phyloP scores from a whole-genome alignment of 345 rosid genomes.

The Atalantia buxifolia region DNA sequence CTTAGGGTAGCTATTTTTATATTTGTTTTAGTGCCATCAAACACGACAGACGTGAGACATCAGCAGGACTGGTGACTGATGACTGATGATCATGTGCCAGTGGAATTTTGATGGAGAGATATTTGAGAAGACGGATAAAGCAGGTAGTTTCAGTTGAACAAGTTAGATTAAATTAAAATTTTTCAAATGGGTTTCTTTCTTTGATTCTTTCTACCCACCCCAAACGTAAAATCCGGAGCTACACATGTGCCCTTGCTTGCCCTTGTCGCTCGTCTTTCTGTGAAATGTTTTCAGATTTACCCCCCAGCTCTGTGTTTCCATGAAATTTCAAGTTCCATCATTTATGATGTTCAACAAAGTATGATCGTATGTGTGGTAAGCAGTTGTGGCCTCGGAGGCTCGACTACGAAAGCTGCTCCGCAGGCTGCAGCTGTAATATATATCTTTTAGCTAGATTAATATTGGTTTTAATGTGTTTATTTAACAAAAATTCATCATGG shows the following conservation, averaged over 20 bases:
- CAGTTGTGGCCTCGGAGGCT: too few relatives aligned
- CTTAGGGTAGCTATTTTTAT: not conserved
- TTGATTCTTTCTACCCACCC: slow-evolving; percentile 29
- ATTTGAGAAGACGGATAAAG: slow-evolving; percentile 27
- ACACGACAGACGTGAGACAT: slow-evolving; percentile 1
- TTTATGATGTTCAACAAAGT: not conserved
- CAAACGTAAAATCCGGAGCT: slow-evolving; percentile 45
- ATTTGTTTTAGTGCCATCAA: not conserved
- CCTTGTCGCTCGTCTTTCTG: not conserved
- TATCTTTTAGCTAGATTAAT: too few relatives aligned
- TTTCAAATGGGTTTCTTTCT: slow-evolving; percentile 22
- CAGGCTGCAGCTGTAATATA: too few relatives aligned
- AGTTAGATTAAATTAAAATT: slow-evolving; percentile 25
- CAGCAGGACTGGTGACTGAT: slow-evolving; percentile 26
- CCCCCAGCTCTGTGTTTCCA: not conserved
- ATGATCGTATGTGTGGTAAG: not conserved
- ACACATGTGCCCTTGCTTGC: slow-evolving; percentile 37
- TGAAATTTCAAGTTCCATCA: slow-evolving; percentile 5
- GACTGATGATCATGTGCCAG: slow-evolving; percentile 21
- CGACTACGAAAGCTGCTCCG: too few relatives aligned
- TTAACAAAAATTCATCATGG: too few relatives aligned
- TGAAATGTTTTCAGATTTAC: not conserved
- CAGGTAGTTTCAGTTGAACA: slow-evolving; percentile 20
- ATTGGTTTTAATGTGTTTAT: too few relatives aligned
- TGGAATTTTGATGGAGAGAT: not conserved